Evolutionary conservation across 2,329 filamentous ascomycete genomes (phyloP).

Genomic region (Microdochium paspali): DNA sequence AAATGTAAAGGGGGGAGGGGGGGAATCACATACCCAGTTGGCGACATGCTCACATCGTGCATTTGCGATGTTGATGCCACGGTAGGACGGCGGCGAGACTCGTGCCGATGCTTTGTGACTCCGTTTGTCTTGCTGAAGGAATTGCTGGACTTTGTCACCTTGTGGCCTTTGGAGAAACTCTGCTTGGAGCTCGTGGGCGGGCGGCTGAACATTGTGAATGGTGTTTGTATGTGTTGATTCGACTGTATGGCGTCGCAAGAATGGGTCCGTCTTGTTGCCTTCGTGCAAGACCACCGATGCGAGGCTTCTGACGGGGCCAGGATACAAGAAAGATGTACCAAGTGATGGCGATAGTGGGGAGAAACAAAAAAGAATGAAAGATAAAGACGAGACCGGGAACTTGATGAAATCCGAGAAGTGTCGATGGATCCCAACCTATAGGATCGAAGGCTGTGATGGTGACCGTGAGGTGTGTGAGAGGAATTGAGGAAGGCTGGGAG

Average conservation of each 20-base stretch:
- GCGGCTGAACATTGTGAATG: slow-evolving; percentile 36
- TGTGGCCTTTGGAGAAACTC: slow-evolving; percentile 45
- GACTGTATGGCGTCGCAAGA: no score
- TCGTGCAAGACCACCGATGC: no score
- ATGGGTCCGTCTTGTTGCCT: no score
- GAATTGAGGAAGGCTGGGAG: neutral
- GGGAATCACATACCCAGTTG: slow-evolving; percentile 31
- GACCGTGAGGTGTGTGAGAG: no score
- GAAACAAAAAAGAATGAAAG: neutral
- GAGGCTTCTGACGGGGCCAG: no score
- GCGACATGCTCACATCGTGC: slow-evolving; percentile 27
- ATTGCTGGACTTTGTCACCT: slow-evolving; percentile 37
- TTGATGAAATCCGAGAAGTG: no score
- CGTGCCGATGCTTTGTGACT: slow-evolving; percentile 44
- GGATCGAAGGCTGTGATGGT: no score
- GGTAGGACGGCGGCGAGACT: slow-evolving; percentile 37
- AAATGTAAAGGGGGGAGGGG: neutral
- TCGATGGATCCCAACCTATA: no score
- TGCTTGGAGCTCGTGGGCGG: slow-evolving; percentile 30
- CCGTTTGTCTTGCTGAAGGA: slow-evolving; percentile 47
- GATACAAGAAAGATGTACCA: neutral
- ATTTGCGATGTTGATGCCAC: slow-evolving; percentile 30
- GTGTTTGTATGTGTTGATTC: neutral
- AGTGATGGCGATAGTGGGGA: neutral
- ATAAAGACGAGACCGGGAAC: no score